These are phyloP conservation scores for Trametes cinnabarina DNA, from an alignment of 768 basidiomycete species.

Conservation along the genomic window DNA sequence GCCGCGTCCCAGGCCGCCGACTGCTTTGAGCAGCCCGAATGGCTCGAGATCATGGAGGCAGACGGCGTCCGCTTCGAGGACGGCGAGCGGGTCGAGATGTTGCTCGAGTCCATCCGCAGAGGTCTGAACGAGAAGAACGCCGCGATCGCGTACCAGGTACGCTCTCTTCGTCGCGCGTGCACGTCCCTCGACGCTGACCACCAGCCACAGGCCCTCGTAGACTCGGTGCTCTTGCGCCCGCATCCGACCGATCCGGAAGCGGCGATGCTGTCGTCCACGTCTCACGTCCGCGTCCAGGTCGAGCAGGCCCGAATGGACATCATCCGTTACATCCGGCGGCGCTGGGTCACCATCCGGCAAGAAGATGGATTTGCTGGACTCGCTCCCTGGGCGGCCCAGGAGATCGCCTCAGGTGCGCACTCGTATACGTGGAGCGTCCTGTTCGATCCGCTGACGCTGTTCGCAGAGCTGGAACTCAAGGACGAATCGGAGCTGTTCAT, in stretches of 20 bases:
- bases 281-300: constrained; percentile 66
- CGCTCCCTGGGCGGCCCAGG: constrained; percentile 87
- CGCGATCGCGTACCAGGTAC: constrained; percentile 72
- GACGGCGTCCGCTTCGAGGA: constrained; percentile 78
- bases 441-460: neutral
- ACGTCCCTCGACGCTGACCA: neutral
- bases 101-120: constrained; percentile 63
- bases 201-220: constrained; percentile 60
- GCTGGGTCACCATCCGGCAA: constrained; percentile 73
- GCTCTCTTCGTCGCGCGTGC: constrained; percentile 9
- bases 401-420: constrained; percentile 75
- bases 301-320: constrained; percentile 70
- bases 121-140: constrained; percentile 66
- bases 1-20: constrained; percentile 56
- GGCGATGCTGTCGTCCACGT: constrained; percentile 68
- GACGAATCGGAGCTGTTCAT: constrained; percentile 66
- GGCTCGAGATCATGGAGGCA: constrained; percentile 70
- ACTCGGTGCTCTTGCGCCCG: constrained; percentile 65
- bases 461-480: constrained; percentile 74
- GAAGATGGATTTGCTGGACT: constrained; percentile 78
- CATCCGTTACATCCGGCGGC: constrained; percentile 69
- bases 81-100: constrained; percentile 72
- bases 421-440: neutral
- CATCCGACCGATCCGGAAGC: constrained; percentile 55
- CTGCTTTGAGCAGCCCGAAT: constrained; percentile 68